Evolutionary conservation across 768 basidiomycete genomes (phyloP), one percentile per base, ranked within the genome.

Genomic region (Asterophora parasitica): DNA sequence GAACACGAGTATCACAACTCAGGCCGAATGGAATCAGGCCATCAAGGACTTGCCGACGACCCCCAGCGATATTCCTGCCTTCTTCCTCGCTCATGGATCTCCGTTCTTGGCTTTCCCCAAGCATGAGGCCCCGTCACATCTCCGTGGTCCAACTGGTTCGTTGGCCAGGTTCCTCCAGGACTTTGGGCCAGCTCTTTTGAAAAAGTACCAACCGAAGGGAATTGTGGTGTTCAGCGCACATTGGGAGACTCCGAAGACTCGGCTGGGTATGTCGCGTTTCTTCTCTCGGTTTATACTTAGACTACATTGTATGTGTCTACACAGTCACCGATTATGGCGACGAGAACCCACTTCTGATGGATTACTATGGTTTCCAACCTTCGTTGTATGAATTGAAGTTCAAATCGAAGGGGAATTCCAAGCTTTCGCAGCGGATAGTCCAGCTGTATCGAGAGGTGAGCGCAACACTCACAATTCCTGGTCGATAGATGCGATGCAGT

Each of bases 181-280:
- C 48, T 87, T 89, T 64, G 86, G 86, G 0, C 79, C 81, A 1
- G 70, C 69, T 0, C 60, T 88, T 23, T 56, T 88, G 34, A 58
- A 76, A 47, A 89, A 88, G 62, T 91, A 91, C 64, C 71, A 79
- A 39, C 87, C 87, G 2, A 83, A 80, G 58, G 87, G 77, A n/a
- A 83, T 88, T 44, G 77, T 90, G 4, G 85, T 89, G 1, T 88
- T 89, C 67, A 86, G 83, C 52, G 88, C 88, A 9, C 88, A 90
- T 58, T 90, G 85, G 85, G 88, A 91, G 60, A 83, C 85, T 1
- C 43, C 48, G 9, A 78, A 23, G 23, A 23, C 81, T 59, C 74
- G 78, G 26, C 67, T 82, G 37, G 83, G 84, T 80, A 52, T 31
- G 72, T 34, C 23, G 23, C 6, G 23, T 23, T 23, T 23, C 3